A percentile compares a stretch with the other conserved stretches of the same genome.
These are phyloP conservation scores for Tricholoma saponaceum DNA, from an alignment of 768 basidiomycete species.

Conservation along the genomic window DNA sequence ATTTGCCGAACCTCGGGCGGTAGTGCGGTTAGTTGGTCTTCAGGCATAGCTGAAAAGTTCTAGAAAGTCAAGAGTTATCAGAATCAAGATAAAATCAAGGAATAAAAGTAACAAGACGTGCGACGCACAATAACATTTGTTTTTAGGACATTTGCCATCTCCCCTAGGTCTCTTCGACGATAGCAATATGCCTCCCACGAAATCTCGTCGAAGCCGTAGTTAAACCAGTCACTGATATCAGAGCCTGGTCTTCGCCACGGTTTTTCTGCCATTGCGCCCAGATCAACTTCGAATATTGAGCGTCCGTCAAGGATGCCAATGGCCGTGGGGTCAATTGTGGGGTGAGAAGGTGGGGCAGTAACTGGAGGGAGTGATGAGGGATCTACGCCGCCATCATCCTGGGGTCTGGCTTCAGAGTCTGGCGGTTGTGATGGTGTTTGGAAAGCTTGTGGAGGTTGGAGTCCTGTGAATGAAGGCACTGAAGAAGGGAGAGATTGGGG, in stretches of 20 bases:
- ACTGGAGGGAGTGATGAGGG: slow-evolving; percentile 61
- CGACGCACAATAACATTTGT: slow-evolving; percentile 73
- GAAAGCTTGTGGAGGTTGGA: slow-evolving; percentile 7
- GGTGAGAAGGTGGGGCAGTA: slow-evolving; percentile 75
- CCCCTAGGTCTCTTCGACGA: slow-evolving; percentile 75
- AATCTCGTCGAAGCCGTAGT: slow-evolving; percentile 97
- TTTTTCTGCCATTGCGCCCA: slow-evolving; percentile 72
- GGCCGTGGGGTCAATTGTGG: slow-evolving; percentile 64
- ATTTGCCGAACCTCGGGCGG: slow-evolving; percentile 81
- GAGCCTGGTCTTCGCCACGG: slow-evolving; percentile 91
- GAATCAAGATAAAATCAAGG: background rate
- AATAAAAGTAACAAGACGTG: background rate
- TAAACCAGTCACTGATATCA: slow-evolving; percentile 97
- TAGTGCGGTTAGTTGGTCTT: slow-evolving; percentile 73
- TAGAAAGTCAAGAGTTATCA: slow-evolving; percentile 23
- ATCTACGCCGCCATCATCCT: slow-evolving; percentile 53
- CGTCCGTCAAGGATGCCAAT: slow-evolving; percentile 69
- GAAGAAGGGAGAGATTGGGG: slow-evolving; percentile 11
- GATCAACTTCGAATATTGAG: slow-evolving; percentile 82
- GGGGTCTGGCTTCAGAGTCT: slow-evolving; percentile 9
- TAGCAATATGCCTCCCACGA: slow-evolving; percentile 94
- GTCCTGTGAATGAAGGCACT: slow-evolving; percentile 16
- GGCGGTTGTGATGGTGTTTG: slow-evolving; percentile 10
- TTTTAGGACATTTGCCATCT: slow-evolving; percentile 76
- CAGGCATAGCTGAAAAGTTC: slow-evolving; percentile 81